Conservation (phyloP, 1,139 yeast genomes). For the Debaryomyces robertsiae region DNA sequence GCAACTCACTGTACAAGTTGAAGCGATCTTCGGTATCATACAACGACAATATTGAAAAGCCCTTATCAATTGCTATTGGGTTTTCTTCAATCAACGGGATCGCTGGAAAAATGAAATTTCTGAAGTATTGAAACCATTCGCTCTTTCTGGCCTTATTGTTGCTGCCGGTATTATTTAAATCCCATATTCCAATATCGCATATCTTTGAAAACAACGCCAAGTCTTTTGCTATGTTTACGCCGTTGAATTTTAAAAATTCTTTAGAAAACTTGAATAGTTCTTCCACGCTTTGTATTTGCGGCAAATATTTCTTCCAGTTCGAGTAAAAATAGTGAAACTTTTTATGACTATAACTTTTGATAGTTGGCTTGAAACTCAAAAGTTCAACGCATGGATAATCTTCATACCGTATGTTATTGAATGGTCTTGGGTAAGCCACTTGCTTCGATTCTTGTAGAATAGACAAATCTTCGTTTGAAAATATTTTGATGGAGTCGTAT, state of each 20-base stretch:
- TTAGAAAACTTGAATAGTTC: slow-evolving; percentile 51
- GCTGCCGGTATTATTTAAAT: slow-evolving; percentile 26
- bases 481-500: slow-evolving; percentile 27
- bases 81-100: slow-evolving; percentile 62
- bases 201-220: slow-evolving; percentile 56
- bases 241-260: slow-evolving; percentile 55
- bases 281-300: slow-evolving; percentile 38
- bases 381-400: slow-evolving; percentile 23
- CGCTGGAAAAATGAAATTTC: slow-evolving; percentile 71
- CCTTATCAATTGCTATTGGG: slow-evolving; percentile 62
- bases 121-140: slow-evolving; percentile 62
- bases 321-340: slow-evolving; percentile 51
- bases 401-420: slow-evolving; percentile 35
- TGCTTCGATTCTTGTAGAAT: slow-evolving; percentile 26
- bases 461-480: slow-evolving; percentile 23
- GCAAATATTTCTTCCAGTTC: slow-evolving; percentile 51
- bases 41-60: slow-evolving; percentile 54
- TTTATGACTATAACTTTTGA: slow-evolving; percentile 31
- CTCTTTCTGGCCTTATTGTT: slow-evolving; percentile 28
- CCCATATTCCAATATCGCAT: slow-evolving; percentile 57
- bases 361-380: slow-evolving; percentile 36
- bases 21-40: slow-evolving; percentile 70
- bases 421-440: slow-evolving; percentile 33
- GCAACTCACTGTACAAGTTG: slow-evolving; percentile 81
- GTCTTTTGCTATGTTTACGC: slow-evolving; percentile 57